phyloP scores from a whole-genome alignment of 2,329 filamentous ascomycete genomes.

The Fusarium zealandicum region DNA sequence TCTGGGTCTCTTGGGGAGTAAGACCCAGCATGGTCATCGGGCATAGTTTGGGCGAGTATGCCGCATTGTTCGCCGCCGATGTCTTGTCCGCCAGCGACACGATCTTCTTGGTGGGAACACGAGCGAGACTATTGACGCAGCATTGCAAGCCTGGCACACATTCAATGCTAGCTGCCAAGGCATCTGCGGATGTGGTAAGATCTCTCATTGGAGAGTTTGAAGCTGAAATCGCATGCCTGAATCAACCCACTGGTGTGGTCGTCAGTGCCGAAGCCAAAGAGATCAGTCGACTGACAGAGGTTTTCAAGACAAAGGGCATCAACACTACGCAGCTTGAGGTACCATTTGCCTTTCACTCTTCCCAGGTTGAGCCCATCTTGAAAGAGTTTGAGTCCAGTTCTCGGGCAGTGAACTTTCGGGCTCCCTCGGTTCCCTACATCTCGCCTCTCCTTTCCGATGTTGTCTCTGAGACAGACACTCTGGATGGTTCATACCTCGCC shows the following conservation, averaged over 20 bases:
- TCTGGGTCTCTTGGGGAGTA: slow-evolving; percentile 45
- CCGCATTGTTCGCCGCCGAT: slow-evolving; percentile 66
- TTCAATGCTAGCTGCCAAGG: slow-evolving; percentile 37
- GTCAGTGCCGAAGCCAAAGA: slow-evolving; percentile 58
- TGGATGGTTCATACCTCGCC: slow-evolving; percentile 66
- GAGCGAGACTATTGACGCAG: slow-evolving; percentile 62
- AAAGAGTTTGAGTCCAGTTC: slow-evolving; percentile 63
- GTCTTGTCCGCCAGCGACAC: slow-evolving; percentile 66
- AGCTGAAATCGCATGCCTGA: slow-evolving; percentile 73
- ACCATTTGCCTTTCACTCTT: slow-evolving; percentile 62
- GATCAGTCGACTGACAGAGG: slow-evolving; percentile 52
- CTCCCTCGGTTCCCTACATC: slow-evolving; percentile 63
- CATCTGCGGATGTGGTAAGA: slow-evolving; percentile 1
- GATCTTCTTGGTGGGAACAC: slow-evolving; percentile 65
- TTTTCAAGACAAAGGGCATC: slow-evolving; percentile 48
- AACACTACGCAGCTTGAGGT: slow-evolving; percentile 57
- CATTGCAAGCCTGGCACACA: slow-evolving; percentile 55
- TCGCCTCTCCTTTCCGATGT: slow-evolving; percentile 69
- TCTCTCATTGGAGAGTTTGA: slow-evolving; percentile 44
- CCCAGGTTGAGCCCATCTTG: slow-evolving; percentile 62
- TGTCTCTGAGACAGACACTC: slow-evolving; percentile 53
- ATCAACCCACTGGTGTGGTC: slow-evolving; percentile 77
- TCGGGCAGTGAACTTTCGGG: slow-evolving; percentile 47
- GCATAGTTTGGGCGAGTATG: slow-evolving; percentile 67
- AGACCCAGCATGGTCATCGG: slow-evolving; percentile 52